A percentile compares a stretch with the other conserved stretches of the same genome.
Conservation (phyloP, 2,329 filamentous ascomycete species). For the Byssothecium circinans region DNA sequence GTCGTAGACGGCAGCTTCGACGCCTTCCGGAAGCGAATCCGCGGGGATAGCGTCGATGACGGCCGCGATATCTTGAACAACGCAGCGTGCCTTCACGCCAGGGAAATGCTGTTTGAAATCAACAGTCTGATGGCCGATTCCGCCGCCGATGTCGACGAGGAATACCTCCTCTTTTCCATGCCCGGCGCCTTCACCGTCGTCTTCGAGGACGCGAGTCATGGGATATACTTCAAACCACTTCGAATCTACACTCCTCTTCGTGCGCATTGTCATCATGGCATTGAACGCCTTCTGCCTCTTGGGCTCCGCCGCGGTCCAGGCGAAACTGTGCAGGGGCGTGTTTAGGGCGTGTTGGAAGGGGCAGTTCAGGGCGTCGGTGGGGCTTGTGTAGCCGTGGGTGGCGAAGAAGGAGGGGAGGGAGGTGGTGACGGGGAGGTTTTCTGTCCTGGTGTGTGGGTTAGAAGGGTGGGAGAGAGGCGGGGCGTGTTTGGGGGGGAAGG, state of each 20-base stretch:
- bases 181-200: conserved; percentile 4
- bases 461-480: too few species aligned
- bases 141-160: conserved; percentile 23
- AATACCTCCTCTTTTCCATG: conserved; percentile 4
- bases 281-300: conserved; percentile 29
- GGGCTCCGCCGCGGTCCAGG: conserved; percentile 25
- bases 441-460: too few species aligned
- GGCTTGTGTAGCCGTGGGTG: conserved; percentile 31
- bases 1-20: conserved; percentile 13
- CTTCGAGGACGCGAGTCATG: neutral
- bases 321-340: conserved; percentile 27
- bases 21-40: conserved; percentile 5
- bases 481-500: too few species aligned
- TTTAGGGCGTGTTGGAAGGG: conserved; percentile 31
- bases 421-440: conserved; percentile 7
- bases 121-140: conserved; percentile 16
- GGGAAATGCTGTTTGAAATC: conserved; percentile 13
- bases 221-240: conserved; percentile 19
- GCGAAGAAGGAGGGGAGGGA: conserved; percentile 30
- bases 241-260: conserved; percentile 1
- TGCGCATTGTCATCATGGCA: conserved; percentile 23
- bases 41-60: conserved; percentile 9
- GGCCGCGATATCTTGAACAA: conserved; percentile 21
- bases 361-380: conserved; percentile 25
- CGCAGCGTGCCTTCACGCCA: conserved; percentile 11